phyloP scores from a whole-genome alignment of 179 eudicot genomes.

The Vitellaria paradoxa region DNA sequence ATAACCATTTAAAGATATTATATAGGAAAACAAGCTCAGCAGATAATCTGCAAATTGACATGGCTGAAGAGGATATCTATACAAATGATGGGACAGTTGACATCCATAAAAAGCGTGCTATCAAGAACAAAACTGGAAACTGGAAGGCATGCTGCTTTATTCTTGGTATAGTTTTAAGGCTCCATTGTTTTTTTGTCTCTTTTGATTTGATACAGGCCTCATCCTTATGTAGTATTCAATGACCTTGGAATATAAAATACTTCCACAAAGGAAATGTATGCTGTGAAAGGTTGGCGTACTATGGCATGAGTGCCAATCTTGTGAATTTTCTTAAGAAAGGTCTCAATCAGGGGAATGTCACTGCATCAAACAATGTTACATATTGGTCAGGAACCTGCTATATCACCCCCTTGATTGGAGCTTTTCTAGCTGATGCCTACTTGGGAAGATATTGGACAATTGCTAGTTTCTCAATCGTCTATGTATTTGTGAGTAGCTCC shows the following conservation, averaged over 20 bases:
- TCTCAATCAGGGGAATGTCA: conserved; percentile 24
- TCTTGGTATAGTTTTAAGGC: conserved; percentile 17
- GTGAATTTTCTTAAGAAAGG: conserved; percentile 20
- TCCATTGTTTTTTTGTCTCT: not conserved
- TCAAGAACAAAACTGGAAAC: conserved; percentile 30
- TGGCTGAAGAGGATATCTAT: conserved; percentile 23
- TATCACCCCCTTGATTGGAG: conserved; percentile 34
- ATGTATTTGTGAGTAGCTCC: conserved; percentile 21
- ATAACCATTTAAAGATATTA: not conserved
- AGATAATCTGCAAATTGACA: conserved; percentile 1
- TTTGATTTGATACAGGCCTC: too few species aligned
- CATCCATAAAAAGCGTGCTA: conserved; percentile 22
- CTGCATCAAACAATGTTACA: conserved; percentile 32
- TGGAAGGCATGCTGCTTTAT: conserved; percentile 40
- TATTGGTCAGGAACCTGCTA: conserved; percentile 41
- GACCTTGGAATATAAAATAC: not conserved
- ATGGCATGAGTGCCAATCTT: conserved; percentile 28
- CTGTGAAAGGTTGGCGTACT: conserved; percentile 24
- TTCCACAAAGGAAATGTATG: conserved; percentile 23
- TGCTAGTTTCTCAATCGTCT: conserved; percentile 30
- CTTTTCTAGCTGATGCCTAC: conserved; percentile 39
- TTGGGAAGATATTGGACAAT: conserved; percentile 33
- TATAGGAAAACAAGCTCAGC: not conserved
- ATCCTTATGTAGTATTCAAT: too few species aligned
- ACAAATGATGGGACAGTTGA: conserved; percentile 38